Percentiles rank a stretch among this genome's conserved stretches.
phyloP scores from a whole-genome alignment of 2,329 filamentous ascomycete genomes.

The Dactylonectria estremocensis region DNA sequence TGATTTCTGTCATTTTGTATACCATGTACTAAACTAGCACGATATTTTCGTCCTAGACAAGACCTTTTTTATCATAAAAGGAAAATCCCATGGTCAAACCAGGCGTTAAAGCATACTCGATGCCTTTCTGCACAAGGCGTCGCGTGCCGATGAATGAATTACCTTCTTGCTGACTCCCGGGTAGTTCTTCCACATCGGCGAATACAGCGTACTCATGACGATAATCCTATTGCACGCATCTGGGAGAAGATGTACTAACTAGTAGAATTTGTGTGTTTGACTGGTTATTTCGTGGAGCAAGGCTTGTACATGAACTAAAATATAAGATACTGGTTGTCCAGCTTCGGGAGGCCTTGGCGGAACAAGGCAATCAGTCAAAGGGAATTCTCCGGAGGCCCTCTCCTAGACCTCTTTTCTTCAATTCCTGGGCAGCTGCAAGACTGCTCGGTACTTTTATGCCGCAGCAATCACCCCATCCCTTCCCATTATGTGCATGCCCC shows the following conservation, averaged over 20 bases:
- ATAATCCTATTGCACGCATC: neutral
- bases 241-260: neutral
- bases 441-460: conserved; percentile 98
- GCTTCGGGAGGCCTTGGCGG: conserved; percentile 13
- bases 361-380: conserved; percentile 74
- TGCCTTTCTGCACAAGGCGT: neutral
- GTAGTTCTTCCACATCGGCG: neutral
- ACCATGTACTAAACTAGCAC: too few relatives aligned
- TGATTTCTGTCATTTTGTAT: too few relatives aligned
- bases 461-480: conserved; percentile 94
- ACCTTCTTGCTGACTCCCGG: neutral
- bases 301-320: conserved; percentile 15
- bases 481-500: conserved; percentile 74
- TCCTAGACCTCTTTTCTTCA: conserved; percentile 79
- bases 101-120: too few relatives aligned
- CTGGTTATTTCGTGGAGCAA: conserved; percentile 12
- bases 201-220: neutral
- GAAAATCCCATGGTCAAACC: too few relatives aligned
- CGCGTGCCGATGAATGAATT: neutral
- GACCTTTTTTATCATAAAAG: too few relatives aligned
- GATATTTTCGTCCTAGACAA: too few relatives aligned
- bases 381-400: conserved; percentile 80
- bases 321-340: conserved; percentile 16
- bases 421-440: conserved; percentile 90
- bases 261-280: neutral